phyloP scores from a whole-genome alignment of 768 basidiomycete genomes.

The Trametes cinnabarina region DNA sequence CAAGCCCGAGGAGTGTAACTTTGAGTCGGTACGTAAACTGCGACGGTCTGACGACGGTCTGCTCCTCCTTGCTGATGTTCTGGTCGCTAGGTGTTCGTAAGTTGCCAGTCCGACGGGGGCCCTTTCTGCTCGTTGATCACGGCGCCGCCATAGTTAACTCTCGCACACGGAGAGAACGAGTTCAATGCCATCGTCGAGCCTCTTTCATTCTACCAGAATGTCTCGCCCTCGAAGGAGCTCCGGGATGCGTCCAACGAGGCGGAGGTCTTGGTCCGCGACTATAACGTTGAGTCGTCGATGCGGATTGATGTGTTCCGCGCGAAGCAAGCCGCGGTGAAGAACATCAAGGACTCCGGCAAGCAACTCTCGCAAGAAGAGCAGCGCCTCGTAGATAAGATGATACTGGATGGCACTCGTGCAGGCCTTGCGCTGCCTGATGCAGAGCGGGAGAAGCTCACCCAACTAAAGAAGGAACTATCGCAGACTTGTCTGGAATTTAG shows the following conservation, averaged over 20 bases:
- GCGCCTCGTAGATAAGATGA: conserved; percentile 79
- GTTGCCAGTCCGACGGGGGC: conserved; percentile 31
- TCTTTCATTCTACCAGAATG: conserved; percentile 78
- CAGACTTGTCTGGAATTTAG: conserved; percentile 76
- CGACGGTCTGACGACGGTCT: background rate
- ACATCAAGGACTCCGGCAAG: conserved; percentile 58
- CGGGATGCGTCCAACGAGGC: conserved; percentile 78
- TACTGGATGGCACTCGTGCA: conserved; percentile 76
- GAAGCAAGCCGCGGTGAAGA: conserved; percentile 66
- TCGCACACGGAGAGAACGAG: conserved; percentile 59
- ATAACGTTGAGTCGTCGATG: conserved; percentile 75
- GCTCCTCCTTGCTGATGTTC: background rate
- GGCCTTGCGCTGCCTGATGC: conserved; percentile 71
- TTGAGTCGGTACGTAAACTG: conserved; percentile 54
- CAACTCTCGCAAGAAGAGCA: conserved; percentile 63
- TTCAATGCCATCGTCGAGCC: conserved; percentile 55
- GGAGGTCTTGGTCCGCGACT: conserved; percentile 69
- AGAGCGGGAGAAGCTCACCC: conserved; percentile 54
- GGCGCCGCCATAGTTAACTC: conserved; percentile 43
- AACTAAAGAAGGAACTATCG: conserved; percentile 74
- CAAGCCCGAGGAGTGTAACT: conserved; percentile 55
- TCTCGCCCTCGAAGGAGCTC: conserved; percentile 70
- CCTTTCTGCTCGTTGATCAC: conserved; percentile 16
- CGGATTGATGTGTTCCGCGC: conserved; percentile 77
- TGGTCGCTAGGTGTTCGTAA: conserved; percentile 66